Conservation (phyloP, 2,329 filamentous ascomycete species). For the Fusarium buharicum region DNA sequence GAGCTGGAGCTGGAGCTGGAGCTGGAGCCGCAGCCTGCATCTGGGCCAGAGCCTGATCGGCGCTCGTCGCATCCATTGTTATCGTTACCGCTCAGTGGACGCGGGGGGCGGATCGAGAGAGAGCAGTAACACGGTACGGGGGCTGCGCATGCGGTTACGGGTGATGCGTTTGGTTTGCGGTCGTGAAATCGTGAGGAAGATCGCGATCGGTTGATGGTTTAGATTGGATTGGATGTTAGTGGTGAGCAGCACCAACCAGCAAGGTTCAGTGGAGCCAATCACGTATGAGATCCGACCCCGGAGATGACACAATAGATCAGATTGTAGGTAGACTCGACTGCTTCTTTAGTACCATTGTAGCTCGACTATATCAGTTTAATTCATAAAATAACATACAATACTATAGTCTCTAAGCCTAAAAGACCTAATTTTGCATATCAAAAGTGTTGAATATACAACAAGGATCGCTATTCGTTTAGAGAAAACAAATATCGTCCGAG, state of each 20-base stretch:
- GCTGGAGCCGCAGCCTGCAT: conserved; percentile 28
- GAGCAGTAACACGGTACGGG: conserved; percentile 14
- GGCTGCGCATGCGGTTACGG: conserved; percentile 33
- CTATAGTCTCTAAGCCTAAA: too few species aligned
- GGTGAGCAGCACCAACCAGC: conserved; percentile 31
- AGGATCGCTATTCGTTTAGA: too few species aligned
- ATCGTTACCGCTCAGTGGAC: conserved; percentile 28
- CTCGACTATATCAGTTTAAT: too few species aligned
- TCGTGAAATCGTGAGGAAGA: conserved; percentile 24
- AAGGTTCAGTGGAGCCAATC: conserved; percentile 34
- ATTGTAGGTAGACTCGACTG: too few species aligned
- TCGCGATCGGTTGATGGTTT: conserved; percentile 33
- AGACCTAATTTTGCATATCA: too few species aligned
- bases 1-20: conserved; percentile 14
- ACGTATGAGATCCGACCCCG: background rate
- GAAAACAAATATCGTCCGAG: too few species aligned
- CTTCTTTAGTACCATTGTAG: too few species aligned
- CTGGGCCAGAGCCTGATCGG: conserved; percentile 31
- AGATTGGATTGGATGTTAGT: conserved; percentile 37
- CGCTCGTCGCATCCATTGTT: conserved; percentile 45
- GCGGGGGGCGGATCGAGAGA: conserved; percentile 21
- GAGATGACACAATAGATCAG: too few species aligned
- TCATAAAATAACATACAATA: too few species aligned
- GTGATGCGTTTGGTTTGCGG: conserved; percentile 22
- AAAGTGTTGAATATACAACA: too few species aligned